Percentiles rank a stretch among this genome's conserved stretches.
phyloP scores from a whole-genome alignment of 257 asterid species.

The Sherardia arvensis region DNA sequence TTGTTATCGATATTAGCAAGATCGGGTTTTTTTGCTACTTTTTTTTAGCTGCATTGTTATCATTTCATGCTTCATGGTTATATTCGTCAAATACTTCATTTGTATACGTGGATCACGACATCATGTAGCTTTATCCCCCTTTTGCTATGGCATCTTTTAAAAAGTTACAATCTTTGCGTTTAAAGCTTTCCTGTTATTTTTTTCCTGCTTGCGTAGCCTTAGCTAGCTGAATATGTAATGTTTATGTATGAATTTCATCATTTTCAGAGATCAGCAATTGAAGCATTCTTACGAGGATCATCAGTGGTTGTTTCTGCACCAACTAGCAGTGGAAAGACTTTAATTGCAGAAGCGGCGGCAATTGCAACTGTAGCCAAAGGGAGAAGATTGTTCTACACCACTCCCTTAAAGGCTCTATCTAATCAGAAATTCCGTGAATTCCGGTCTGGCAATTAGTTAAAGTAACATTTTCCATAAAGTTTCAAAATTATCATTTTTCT shows the following conservation, averaged over 20 bases:
- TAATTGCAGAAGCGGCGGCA: slow-evolving; percentile 99
- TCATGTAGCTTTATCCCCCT: not conserved
- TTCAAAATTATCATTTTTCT: not conserved
- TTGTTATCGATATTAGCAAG: no score
- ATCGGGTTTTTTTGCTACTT: no score
- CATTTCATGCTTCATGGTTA: no score
- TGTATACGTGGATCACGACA: not conserved
- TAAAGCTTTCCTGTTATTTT: not conserved
- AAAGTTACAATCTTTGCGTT: not conserved
- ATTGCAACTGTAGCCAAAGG: slow-evolving; percentile 86
- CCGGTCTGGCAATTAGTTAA: slow-evolving; percentile 38
- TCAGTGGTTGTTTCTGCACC: slow-evolving; percentile 99
- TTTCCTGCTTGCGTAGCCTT: not conserved
- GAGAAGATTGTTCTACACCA: slow-evolving; percentile 83
- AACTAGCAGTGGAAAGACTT: slow-evolving; percentile 98
- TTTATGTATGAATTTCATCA: not conserved
- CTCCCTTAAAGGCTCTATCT: slow-evolving; percentile 94
- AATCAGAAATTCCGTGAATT: slow-evolving; percentile 97
- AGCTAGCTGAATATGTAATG: not conserved
- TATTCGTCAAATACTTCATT: not conserved
- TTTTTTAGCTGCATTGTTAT: no score
- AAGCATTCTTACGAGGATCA: slow-evolving; percentile 86
- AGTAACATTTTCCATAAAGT: not conserved
- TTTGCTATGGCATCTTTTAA: not conserved
- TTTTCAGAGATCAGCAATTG: slow-evolving; percentile 51